These are phyloP conservation scores for Paradendryphiella salina DNA, from an alignment of 2,329 filamentous ascomycete genomes.

Conservation along the genomic window DNA sequence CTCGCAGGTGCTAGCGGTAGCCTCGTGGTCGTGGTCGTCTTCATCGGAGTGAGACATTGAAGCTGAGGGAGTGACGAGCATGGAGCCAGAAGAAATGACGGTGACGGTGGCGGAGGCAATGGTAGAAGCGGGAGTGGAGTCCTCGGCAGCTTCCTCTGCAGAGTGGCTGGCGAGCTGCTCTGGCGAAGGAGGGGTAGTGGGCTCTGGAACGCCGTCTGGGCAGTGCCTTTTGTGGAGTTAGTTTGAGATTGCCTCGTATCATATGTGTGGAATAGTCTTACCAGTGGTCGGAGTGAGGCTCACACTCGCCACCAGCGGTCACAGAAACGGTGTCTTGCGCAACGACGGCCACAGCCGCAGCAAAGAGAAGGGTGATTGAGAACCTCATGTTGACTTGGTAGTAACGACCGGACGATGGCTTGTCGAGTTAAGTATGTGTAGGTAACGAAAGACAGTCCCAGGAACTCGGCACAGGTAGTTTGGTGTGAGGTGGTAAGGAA, in stretches of 20 bases:
- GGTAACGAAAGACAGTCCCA: not conserved
- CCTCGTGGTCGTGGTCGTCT: constrained; percentile 28
- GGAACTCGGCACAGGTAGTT: not conserved
- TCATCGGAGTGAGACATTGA: constrained; percentile 3
- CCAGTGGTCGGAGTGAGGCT: constrained; percentile 34
- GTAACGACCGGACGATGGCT: constrained; percentile 6
- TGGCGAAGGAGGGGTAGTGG: constrained; percentile 9
- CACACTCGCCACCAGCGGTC: constrained; percentile 14
- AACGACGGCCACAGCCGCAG: constrained; percentile 17
- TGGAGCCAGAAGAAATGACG: constrained; percentile 5
- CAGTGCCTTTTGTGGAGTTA: constrained; percentile 10
- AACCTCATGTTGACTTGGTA: constrained; percentile 23
- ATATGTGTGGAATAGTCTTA: constrained; percentile 7
- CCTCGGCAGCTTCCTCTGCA: constrained; percentile 4
- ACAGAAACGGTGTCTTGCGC: constrained; percentile 23
- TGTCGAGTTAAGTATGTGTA: not conserved
- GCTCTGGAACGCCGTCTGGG: constrained; percentile 13
- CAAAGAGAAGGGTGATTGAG: constrained; percentile 18
- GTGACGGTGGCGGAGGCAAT: not conserved
- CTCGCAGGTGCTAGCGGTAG: constrained; percentile 34
- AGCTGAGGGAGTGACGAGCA: constrained; percentile 1
- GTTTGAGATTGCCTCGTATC: not conserved
- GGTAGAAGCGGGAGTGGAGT: not conserved
- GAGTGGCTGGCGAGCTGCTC: constrained; percentile 9
- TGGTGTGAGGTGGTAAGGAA: constrained; percentile 2